Conservation (phyloP, 148 eudicot genomes). For the Arbutus unedo region DNA sequence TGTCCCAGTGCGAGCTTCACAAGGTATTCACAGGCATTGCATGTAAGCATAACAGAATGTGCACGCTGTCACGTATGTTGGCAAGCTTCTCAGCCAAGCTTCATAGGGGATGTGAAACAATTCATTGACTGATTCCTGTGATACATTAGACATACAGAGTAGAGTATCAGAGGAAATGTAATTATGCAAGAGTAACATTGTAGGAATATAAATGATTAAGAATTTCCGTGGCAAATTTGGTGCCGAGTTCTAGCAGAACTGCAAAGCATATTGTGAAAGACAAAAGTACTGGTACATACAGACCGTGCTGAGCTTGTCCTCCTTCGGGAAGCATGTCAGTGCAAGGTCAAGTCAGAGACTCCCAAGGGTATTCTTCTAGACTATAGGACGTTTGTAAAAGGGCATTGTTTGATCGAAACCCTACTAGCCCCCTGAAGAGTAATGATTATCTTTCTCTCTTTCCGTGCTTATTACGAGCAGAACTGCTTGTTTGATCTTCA, state of each 20-base stretch:
- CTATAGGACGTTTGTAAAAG: no score
- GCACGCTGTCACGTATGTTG: no score
- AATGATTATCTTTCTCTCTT: no score
- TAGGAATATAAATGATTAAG: neutral
- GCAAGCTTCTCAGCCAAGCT: neutral
- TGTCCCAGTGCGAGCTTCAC: neutral
- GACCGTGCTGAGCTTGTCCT: neutral
- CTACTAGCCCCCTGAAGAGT: no score
- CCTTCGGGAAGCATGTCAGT: no score
- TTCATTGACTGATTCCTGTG: neutral
- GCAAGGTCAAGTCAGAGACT: no score
- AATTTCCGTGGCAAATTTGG: neutral
- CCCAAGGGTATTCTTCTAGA: no score
- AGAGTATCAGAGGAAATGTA: neutral
- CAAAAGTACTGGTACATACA: neutral
- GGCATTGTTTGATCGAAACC: no score
- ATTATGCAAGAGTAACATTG: neutral
- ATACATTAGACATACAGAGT: neutral
- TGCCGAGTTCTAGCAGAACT: neutral
- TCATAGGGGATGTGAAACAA: neutral
- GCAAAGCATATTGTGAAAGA: neutral
- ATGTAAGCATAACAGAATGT: neutral
- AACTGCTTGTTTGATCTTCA: neutral
- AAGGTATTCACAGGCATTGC: slow-evolving; percentile 7
- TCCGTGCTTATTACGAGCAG: no score